Evolutionary conservation across 495 filamentous ascomycete species (phyloP).

Genomic region (Podospora conica): DNA sequence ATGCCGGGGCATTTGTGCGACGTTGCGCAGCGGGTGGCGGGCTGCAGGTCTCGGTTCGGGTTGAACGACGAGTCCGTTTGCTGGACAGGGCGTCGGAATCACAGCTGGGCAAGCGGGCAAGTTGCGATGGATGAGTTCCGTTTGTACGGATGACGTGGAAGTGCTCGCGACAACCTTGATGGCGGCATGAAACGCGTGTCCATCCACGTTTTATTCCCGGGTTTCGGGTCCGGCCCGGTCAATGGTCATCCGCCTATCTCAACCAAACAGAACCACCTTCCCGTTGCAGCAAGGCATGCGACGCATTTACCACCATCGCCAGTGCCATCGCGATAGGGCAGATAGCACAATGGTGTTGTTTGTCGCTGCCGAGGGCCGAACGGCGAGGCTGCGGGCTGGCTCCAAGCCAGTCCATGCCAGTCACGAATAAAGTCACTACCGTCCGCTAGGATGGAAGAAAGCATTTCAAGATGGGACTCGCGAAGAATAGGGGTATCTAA

Average conservation of each 20-base stretch:
- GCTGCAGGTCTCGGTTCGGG: neutral
- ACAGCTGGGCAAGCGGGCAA: neutral
- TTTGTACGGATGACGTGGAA: neutral
- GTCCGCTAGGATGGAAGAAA: no score
- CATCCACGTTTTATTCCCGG: no score
- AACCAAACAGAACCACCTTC: neutral
- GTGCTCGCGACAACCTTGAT: no score
- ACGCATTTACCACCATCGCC: neutral
- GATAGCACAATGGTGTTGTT: no score
- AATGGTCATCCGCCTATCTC: no score
- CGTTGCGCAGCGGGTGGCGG: neutral
- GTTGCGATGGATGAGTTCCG: neutral
- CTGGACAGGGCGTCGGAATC: neutral
- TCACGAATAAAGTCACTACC: neutral
- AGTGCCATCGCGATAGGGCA: neutral
- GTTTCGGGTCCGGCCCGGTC: neutral
- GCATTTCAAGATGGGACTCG: neutral
- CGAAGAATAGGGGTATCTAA: neutral
- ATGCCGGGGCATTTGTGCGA: neutral
- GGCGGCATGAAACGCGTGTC: neutral
- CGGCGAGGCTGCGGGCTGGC: neutral
- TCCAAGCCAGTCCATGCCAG: neutral
- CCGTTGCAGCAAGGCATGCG: neutral
- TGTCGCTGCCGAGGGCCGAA: neutral
- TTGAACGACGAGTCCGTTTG: neutral